Evolutionary conservation across 345 rosid genomes (phyloP).

Genomic region (Citrus glauca): DNA sequence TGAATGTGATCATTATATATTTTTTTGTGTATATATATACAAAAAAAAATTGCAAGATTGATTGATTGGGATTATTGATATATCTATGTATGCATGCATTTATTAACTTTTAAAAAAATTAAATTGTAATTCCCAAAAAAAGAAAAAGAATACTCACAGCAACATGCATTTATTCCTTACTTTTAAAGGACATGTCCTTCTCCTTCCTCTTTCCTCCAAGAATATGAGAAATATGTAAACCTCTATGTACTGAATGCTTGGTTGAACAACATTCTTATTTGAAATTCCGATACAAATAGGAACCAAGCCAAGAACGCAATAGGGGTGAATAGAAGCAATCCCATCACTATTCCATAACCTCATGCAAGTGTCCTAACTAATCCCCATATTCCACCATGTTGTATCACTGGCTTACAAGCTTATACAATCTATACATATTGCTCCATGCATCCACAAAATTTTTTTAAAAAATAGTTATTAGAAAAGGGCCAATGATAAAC

Average conservation of each 20-base stretch:
- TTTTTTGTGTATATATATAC: conserved; percentile 7
- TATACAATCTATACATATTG: conserved; percentile 48
- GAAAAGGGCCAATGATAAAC: too few relatives aligned
- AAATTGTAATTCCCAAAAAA: too few relatives aligned
- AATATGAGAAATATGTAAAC: too few relatives aligned
- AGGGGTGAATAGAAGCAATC: conserved; percentile 69
- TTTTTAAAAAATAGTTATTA: too few relatives aligned
- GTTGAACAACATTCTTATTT: conserved; percentile 59
- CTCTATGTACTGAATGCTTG: too few relatives aligned
- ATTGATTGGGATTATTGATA: too few relatives aligned
- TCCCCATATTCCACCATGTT: conserved; percentile 59
- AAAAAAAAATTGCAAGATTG: not conserved
- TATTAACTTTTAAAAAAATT: too few relatives aligned
- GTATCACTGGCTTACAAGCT: conserved; percentile 70
- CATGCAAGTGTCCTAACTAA: conserved; percentile 42
- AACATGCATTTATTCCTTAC: conserved; percentile 33
- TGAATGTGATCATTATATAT: too few relatives aligned
- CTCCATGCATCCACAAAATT: too few relatives aligned
- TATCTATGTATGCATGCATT: not conserved
- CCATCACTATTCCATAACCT: conserved; percentile 34
- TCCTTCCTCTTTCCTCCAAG: too few relatives aligned
- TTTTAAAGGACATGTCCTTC: conserved; percentile 44
- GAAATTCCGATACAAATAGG: conserved; percentile 80
- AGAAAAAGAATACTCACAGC: too few relatives aligned
- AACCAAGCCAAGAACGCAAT: conserved; percentile 76